Conservation (phyloP, 441 rosid genomes). For the Sinapis alba region DNA sequence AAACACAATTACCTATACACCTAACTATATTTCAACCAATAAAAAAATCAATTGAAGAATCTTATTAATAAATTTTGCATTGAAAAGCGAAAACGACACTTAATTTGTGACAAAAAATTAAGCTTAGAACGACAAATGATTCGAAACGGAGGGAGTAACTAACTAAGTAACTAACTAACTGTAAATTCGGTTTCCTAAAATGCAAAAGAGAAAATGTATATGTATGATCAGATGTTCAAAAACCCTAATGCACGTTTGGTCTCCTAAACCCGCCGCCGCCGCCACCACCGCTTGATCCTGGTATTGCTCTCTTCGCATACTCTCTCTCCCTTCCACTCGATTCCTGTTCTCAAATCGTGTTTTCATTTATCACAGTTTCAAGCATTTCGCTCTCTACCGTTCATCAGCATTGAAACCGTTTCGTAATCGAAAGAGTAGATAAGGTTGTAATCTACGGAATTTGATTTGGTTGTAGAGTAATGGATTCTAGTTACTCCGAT, state of each 20-base stretch:
- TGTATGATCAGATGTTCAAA: slow-evolving; percentile 28
- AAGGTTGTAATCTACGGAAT: not conserved
- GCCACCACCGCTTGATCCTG: slow-evolving; percentile 39
- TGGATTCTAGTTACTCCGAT: slow-evolving; percentile 66
- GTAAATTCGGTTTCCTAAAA: slow-evolving; percentile 18
- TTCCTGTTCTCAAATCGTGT: slow-evolving; percentile 1
- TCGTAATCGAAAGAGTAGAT: slow-evolving; percentile 5
- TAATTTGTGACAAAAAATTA: too few species aligned
- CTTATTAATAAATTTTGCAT: too few species aligned
- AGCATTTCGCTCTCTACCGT: slow-evolving; percentile 32
- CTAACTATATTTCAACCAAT: too few species aligned
- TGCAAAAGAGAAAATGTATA: slow-evolving; percentile 24
- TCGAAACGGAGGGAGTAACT: too few species aligned
- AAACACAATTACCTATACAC: too few species aligned
- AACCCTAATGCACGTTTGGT: slow-evolving; percentile 37
- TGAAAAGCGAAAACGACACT: too few species aligned
- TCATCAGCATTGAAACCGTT: slow-evolving; percentile 13
- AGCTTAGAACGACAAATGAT: too few species aligned
- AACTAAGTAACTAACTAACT: not conserved
- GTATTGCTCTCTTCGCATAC: slow-evolving; percentile 10
- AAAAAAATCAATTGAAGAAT: too few species aligned
- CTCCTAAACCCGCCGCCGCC: slow-evolving; percentile 34
- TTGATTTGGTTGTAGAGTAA: slow-evolving; percentile 4
- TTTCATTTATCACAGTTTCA: slow-evolving; percentile 9
- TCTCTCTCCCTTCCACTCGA: not conserved